These are phyloP conservation scores for Phytophthora melonis DNA, from an alignment of 352 stramenopile genomes.

Conservation along the genomic window DNA sequence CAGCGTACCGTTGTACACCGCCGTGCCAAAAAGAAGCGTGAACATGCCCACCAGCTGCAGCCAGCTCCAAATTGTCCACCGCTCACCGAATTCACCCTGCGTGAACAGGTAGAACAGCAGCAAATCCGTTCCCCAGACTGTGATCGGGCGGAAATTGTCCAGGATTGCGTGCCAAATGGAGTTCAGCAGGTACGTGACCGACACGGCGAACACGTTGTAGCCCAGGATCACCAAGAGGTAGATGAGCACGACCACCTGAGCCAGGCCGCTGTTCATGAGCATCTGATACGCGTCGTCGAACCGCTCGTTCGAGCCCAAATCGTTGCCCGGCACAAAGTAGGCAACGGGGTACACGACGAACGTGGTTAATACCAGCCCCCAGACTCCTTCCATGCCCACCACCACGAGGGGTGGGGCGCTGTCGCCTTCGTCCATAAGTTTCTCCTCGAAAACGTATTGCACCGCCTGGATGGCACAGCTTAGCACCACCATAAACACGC, in stretches of 20 bases:
- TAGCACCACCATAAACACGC: constrained; percentile 94
- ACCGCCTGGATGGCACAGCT: constrained; percentile 95
- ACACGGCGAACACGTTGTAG: constrained; percentile 98
- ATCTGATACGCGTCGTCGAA: constrained; percentile 85
- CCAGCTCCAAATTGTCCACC: constrained; percentile 95
- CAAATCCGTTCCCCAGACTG: constrained; percentile 95
- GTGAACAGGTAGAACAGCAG: constrained; percentile 97
- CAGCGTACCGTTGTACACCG: constrained; percentile 96
- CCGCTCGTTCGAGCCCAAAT: constrained; percentile 95
- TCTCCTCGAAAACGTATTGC: constrained; percentile 99
- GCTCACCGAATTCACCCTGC: constrained; percentile 91
- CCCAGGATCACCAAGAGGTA: constrained; percentile 95
- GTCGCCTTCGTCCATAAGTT: constrained; percentile 96
- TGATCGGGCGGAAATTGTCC: constrained; percentile 98
- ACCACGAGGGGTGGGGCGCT: constrained; percentile 94
- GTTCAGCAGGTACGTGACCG: constrained; percentile 96
- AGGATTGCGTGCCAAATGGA: constrained; percentile 98
- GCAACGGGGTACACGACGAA: constrained; percentile 95
- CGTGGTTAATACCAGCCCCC: constrained; percentile 94
- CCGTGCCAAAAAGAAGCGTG: constrained; percentile 94
- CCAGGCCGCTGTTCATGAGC: constrained; percentile 70
- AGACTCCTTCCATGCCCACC: constrained; percentile 97
- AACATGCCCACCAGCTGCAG: constrained; percentile 95
- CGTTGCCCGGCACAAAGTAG: constrained; percentile 91
- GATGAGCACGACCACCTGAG: constrained; percentile 77